Conservation (phyloP, 306 rosid species). For the Lagenaria siceraria region DNA sequence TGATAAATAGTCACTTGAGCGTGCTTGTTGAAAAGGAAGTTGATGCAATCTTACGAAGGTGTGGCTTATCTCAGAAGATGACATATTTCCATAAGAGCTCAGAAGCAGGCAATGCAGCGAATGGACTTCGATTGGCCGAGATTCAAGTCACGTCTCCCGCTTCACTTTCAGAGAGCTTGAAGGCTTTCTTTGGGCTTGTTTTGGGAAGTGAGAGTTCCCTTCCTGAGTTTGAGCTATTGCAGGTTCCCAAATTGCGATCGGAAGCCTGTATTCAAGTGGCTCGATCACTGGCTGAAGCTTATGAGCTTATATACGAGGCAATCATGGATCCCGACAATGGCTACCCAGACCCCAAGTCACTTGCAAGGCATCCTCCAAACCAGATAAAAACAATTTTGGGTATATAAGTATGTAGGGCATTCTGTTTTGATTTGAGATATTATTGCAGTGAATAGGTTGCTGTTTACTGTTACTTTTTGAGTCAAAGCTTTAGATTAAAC, state of each 20-base stretch:
- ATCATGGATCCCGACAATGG: constrained; percentile 84
- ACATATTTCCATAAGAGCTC: constrained; percentile 27
- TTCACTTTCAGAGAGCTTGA: constrained; percentile 59
- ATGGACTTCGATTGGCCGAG: constrained; percentile 53
- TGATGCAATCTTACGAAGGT: constrained; percentile 52
- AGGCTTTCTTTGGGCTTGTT: constrained; percentile 67
- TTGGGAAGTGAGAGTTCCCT: constrained; percentile 83
- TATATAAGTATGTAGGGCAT: constrained; percentile 25
- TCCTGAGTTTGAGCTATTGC: constrained; percentile 92
- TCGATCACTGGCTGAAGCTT: constrained; percentile 60
- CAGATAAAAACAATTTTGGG: constrained; percentile 98
- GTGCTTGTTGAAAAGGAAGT: constrained; percentile 76
- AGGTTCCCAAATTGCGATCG: constrained; percentile 81
- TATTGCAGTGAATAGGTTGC: background rate
- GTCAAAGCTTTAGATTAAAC: background rate
- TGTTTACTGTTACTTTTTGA: background rate
- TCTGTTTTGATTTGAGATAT: background rate
- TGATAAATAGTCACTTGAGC: constrained; percentile 57
- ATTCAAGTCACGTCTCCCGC: constrained; percentile 54
- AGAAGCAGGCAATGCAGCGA: constrained; percentile 22
- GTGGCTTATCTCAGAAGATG: constrained; percentile 72
- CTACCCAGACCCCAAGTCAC: constrained; percentile 70
- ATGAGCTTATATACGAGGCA: constrained; percentile 62
- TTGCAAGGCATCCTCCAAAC: constrained; percentile 97
- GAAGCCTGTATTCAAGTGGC: constrained; percentile 82